Base-by-base conservation (phyloP, 2,329 filamentous ascomycete species). In the Pseudocercospora fijiensis region DNA sequence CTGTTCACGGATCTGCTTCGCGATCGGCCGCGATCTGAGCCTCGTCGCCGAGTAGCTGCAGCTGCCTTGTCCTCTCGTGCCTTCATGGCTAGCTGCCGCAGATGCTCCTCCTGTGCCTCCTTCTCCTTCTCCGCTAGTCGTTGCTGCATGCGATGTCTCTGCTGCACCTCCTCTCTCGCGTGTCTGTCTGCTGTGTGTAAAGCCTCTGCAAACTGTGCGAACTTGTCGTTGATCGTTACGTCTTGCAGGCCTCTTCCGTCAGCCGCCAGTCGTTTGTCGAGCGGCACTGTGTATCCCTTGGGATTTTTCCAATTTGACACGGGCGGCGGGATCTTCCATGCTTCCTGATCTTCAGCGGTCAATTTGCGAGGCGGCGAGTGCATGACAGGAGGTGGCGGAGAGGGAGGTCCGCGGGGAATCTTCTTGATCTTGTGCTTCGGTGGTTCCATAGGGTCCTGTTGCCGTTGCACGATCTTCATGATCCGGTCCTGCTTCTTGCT, bases 241-340 rank as follows among this genome's bases (percentile, higher is more conserved):
- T 99, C 95, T 77, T 97, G 92, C 67, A 99, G 76, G 0, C 92
- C 92, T 72, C 95, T 86, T 11, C 95, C 95, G 76, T 98, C 94
- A 8, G 95, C 94, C 18, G 95, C 95, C 70, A 99, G 80, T 75
- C 95, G 89, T 82, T 99, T 99, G 77, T 99, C 95, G 58, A 99
- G 78, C 0, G 95, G 92, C 0, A 99, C 91, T 0, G 95, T 99
- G 75, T 96, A 99, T 72, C 95, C 95, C 81, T 98, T 98, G 0
- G 94, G 91, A 77, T 99, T 99, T 85, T 99, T 99, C 95, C 95
- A 99, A 78, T 98, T 98, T 20, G 91, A 96, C 1, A 99, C 89
- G 0, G 94, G 91, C 2, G 94, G 92, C 0, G 88, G 88, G 30
- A 91, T 97, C 74, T 89, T 92, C 95, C 95, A 99, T 64, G 91